These are phyloP conservation scores for Withania somnifera DNA, from an alignment of 305 asterid genomes.

Conservation along the genomic window DNA sequence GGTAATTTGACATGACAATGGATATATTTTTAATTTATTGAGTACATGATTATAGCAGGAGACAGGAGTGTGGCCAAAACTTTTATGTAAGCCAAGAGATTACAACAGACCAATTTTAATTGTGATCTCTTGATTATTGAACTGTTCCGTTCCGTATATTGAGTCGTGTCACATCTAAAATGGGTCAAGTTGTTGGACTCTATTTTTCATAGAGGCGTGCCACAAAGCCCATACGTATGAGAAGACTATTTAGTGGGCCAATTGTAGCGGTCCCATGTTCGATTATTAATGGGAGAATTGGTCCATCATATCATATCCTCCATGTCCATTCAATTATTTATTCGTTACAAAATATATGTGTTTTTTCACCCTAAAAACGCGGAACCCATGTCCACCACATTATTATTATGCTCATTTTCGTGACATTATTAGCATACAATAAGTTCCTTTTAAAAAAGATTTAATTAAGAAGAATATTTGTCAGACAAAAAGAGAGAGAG, in stretches of 20 bases:
- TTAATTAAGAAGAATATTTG: neutral
- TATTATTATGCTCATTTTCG: too few relatives aligned
- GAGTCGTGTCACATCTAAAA: neutral
- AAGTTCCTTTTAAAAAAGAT: neutral
- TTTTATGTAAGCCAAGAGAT: too few relatives aligned
- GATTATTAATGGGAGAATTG: constrained; percentile 1
- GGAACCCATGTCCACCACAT: neutral
- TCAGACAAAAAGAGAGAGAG: neutral
- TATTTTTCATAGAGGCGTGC: neutral
- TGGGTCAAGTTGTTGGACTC: neutral
- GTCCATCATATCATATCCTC: neutral
- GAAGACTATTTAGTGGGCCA: neutral
- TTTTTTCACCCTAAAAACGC: neutral
- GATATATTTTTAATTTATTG: neutral
- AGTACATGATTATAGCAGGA: too few relatives aligned
- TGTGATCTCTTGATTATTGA: neutral
- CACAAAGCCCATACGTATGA: neutral
- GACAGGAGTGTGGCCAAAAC: too few relatives aligned
- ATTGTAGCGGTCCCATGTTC: neutral
- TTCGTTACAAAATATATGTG: neutral
- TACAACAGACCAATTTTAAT: neutral
- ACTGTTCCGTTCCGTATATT: neutral
- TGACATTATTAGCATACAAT: neutral
- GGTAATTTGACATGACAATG: neutral
- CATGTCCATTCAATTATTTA: neutral